phyloP scores from a whole-genome alignment of 1,139 yeast genomes.

The Scheffersomyces quercinus region DNA sequence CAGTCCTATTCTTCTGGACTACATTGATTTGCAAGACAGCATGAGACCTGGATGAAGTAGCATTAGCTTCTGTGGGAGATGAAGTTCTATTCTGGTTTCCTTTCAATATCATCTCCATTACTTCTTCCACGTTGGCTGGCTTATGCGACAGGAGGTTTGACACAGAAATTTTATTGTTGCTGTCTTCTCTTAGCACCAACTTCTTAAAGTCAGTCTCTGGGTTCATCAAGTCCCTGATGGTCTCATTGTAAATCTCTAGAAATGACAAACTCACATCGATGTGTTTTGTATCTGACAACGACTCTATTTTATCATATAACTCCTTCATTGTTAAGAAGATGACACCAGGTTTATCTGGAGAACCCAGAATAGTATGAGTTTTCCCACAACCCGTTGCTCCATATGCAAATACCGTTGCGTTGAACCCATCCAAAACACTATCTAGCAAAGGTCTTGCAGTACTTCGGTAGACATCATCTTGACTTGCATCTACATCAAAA shows the following conservation, averaged over 20 bases:
- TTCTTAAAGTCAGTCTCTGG: conserved; percentile 50
- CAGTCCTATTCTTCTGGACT: conserved; percentile 59
- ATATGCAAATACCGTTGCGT: conserved; percentile 92
- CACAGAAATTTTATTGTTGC: conserved; percentile 66
- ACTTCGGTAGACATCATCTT: conserved; percentile 62
- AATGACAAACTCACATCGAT: conserved; percentile 70
- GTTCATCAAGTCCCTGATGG: conserved; percentile 72
- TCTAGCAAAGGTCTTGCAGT: conserved; percentile 77
- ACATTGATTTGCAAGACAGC: conserved; percentile 86
- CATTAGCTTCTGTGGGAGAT: conserved; percentile 89
- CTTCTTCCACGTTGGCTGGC: conserved; percentile 69
- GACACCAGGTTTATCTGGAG: conserved; percentile 73
- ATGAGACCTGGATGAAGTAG: conserved; percentile 87
- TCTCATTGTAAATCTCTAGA: conserved; percentile 88
- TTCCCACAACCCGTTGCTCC: conserved; percentile 99
- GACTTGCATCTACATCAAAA: conserved; percentile 66
- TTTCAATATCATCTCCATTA: conserved; percentile 70
- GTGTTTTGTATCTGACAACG: conserved; percentile 51
- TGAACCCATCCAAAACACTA: conserved; percentile 77
- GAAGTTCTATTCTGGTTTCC: conserved; percentile 81
- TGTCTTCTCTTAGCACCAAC: conserved; percentile 71
- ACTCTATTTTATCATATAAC: conserved; percentile 61
- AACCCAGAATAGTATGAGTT: conserved; percentile 86
- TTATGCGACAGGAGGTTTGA: conserved; percentile 68
- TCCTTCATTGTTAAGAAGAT: conserved; percentile 79